Conservation (phyloP, 129 eudicot genomes). For the Lactuca saligna region DNA sequence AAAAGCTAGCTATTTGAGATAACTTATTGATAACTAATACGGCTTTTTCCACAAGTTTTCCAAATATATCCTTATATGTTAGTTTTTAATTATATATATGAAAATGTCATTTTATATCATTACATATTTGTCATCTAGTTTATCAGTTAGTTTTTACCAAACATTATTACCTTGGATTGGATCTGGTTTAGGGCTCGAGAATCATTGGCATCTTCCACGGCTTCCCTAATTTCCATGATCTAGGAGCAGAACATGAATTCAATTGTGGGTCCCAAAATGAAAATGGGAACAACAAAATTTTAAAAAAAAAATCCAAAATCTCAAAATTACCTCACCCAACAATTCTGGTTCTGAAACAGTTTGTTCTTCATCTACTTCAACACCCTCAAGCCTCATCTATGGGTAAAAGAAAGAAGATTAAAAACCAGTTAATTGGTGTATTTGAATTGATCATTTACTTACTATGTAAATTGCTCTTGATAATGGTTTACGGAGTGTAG, state of each 20-base stretch:
- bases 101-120: no score
- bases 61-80: no score
- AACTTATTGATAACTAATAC: no score
- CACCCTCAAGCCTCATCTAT: constrained; percentile 71
- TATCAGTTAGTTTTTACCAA: no score
- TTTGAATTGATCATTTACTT: constrained; percentile 22
- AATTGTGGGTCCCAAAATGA: not conserved
- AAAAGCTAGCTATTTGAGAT: no score
- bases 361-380: constrained; percentile 79
- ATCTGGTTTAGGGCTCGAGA: constrained; percentile 53
- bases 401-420: constrained; percentile 8
- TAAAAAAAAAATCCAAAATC: not conserved
- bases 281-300: not conserved
- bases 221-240: constrained; percentile 96
- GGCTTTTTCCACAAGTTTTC: no score
- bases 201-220: constrained; percentile 78
- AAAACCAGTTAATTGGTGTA: not conserved
- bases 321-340: constrained; percentile 64
- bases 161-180: constrained; percentile 52
- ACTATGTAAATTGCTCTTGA: constrained; percentile 77
- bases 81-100: no score
- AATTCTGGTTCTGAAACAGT: constrained; percentile 78
- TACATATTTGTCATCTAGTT: no score
- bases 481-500: constrained; percentile 74
- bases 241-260: constrained; percentile 24